phyloP scores from a whole-genome alignment of 345 rosid genomes.

The Stellera chamaejasme region DNA sequence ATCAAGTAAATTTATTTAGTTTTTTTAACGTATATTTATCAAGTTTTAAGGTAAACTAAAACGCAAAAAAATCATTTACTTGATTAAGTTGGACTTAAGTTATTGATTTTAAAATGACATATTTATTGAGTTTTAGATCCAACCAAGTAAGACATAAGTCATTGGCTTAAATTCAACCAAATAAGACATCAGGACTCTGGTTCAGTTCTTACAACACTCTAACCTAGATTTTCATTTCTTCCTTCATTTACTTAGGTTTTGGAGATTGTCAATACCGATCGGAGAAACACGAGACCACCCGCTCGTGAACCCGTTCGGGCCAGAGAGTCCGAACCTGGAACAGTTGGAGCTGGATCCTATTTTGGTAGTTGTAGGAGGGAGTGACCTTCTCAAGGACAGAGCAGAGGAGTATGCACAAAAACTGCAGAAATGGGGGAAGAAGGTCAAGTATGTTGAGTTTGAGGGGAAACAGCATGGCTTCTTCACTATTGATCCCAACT shows the following conservation, averaged over 20 bases:
- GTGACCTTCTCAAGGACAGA: conserved; percentile 45
- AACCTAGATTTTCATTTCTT: background rate
- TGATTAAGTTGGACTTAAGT: too few relatives aligned
- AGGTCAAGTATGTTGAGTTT: conserved; percentile 39
- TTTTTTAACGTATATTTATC: too few relatives aligned
- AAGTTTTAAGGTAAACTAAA: too few relatives aligned
- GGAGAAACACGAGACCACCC: conserved; percentile 55
- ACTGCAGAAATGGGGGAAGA: conserved; percentile 34
- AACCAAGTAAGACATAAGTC: too few relatives aligned
- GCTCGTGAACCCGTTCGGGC: conserved; percentile 52
- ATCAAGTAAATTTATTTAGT: too few relatives aligned
- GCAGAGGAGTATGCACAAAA: conserved; percentile 33
- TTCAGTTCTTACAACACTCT: too few relatives aligned
- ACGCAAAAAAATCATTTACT: too few relatives aligned
- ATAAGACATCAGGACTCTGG: too few relatives aligned
- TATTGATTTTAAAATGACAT: too few relatives aligned
- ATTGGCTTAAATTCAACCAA: too few relatives aligned
- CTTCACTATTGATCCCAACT: conserved; percentile 45
- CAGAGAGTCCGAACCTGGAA: conserved; percentile 28
- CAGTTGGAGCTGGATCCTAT: conserved; percentile 31
- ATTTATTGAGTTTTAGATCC: too few relatives aligned
- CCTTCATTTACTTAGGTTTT: conserved; percentile 24
- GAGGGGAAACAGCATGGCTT: conserved; percentile 51
- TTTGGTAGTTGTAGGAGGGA: conserved; percentile 40
- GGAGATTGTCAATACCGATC: conserved; percentile 45